These are phyloP conservation scores for Hortaea sp. DNA, from an alignment of 2,329 filamentous ascomycete genomes.

Conservation along the genomic window DNA sequence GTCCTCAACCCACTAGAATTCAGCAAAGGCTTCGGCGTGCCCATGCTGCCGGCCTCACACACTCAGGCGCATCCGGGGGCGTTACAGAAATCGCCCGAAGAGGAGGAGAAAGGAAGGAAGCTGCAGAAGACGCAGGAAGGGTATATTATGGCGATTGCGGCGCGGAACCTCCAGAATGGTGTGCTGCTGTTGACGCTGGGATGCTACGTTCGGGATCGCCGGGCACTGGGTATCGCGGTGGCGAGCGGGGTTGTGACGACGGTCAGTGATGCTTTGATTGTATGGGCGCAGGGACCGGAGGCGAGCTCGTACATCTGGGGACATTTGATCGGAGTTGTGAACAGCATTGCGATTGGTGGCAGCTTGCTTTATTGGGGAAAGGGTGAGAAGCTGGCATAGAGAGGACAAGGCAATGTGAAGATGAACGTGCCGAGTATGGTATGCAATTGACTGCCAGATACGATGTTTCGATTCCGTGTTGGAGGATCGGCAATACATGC, in stretches of 20 bases:
- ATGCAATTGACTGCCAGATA: no score
- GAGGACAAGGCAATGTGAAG: not conserved
- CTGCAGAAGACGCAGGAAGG: constrained; percentile 16
- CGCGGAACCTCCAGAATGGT: constrained; percentile 23
- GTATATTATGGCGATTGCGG: constrained; percentile 19
- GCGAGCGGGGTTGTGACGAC: constrained; percentile 18
- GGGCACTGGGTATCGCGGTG: constrained; percentile 20
- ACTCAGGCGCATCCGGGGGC: constrained; percentile 7
- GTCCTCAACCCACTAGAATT: constrained; percentile 24
- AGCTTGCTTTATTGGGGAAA: constrained; percentile 21
- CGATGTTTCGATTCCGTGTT: no score
- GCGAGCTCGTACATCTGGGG: constrained; percentile 14
- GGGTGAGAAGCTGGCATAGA: constrained; percentile 10
- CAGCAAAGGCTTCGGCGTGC: constrained; percentile 25
- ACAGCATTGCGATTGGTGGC: constrained; percentile 18
- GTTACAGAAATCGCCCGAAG: not conserved
- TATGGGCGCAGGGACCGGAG: constrained; percentile 22
- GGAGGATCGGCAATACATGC: no score
- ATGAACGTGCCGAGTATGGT: no score
- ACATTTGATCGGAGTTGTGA: constrained; percentile 22
- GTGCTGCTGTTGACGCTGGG: constrained; percentile 22
- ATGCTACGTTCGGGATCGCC: constrained; percentile 21
- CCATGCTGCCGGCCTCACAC: constrained; percentile 5
- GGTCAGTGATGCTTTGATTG: constrained; percentile 20
- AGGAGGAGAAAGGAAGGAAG: constrained; percentile 5